phyloP scores from a whole-genome alignment of 306 rosid species.

The Casuarina cunninghamiana region DNA sequence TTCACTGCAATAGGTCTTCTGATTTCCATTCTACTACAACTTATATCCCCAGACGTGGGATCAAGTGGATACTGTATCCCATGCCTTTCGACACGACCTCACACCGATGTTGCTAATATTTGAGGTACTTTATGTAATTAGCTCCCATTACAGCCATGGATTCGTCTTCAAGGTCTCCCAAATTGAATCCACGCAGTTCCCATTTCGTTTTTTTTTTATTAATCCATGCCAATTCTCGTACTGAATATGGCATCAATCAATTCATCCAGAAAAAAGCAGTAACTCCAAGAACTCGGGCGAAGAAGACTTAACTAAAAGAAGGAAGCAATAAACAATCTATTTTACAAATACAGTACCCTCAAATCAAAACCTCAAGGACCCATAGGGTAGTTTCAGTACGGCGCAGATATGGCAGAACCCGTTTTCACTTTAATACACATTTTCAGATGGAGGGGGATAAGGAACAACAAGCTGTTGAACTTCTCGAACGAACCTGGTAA shows the following conservation, averaged over 20 bases:
- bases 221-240: too few relatives aligned
- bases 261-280: background rate
- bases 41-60: too few relatives aligned
- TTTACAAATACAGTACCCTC: slow-evolving; percentile 27
- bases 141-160: background rate
- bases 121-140: background rate
- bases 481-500: slow-evolving; percentile 32
- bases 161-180: too few relatives aligned
- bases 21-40: too few relatives aligned
- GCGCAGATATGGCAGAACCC: background rate
- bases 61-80: too few relatives aligned
- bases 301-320: background rate
- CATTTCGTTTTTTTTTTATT: too few relatives aligned
- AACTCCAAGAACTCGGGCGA: too few relatives aligned
- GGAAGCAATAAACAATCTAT: slow-evolving; percentile 20
- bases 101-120: background rate
- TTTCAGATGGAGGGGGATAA: slow-evolving; percentile 20
- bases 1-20: background rate
- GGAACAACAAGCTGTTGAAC: slow-evolving; percentile 82
- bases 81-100: too few relatives aligned
- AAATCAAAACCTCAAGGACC: slow-evolving; percentile 11
- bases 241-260: background rate
- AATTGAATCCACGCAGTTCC: too few relatives aligned
- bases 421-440: slow-evolving; percentile 23
- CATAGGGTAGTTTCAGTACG: slow-evolving; percentile 11